These are phyloP conservation scores for Paraphoma chrysanthemicola DNA, from an alignment of 2,329 filamentous ascomycete species.

Conservation along the genomic window DNA sequence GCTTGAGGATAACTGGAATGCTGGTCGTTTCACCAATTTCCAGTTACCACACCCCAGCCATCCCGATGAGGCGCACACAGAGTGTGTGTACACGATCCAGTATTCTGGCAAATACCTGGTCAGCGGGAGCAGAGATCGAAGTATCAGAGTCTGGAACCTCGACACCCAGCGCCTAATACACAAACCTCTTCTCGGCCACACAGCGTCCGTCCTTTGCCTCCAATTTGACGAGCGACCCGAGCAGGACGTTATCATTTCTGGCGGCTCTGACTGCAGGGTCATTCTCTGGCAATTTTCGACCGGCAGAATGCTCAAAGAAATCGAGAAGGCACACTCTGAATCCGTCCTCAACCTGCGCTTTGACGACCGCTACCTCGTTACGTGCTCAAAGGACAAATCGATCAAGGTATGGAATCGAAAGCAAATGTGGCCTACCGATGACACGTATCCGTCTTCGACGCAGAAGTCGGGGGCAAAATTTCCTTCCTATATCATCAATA, in stretches of 20 bases:
- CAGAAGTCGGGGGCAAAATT: conserved; percentile 54
- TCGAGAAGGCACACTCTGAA: conserved; percentile 80
- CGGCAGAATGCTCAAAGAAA: conserved; percentile 78
- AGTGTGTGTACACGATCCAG: conserved; percentile 96
- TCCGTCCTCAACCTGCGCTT: conserved; percentile 94
- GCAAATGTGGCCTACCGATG: conserved; percentile 48
- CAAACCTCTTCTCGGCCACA: conserved; percentile 77
- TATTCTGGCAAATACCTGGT: conserved; percentile 86
- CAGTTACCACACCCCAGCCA: conserved; percentile 86
- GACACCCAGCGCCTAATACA: conserved; percentile 78
- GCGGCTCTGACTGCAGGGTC: conserved; percentile 89
- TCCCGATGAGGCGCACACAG: conserved; percentile 81
- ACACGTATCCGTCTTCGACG: conserved; percentile 49
- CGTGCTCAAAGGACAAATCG: conserved; percentile 95
- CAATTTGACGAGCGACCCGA: conserved; percentile 90
- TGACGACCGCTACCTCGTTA: conserved; percentile 88
- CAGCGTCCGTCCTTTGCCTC: conserved; percentile 87
- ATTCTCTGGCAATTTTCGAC: conserved; percentile 95
- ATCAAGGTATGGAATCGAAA: conserved; percentile 95
- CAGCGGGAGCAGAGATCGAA: conserved; percentile 89
- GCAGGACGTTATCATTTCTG: conserved; percentile 93
- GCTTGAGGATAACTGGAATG: conserved; percentile 90
- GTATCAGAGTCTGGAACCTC: conserved; percentile 89
- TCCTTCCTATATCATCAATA: conserved; percentile 63
- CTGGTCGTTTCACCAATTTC: conserved; percentile 82